Evolutionary conservation across 371 early-diverging fungal species (phyloP).

Genomic region (Gilbertella persicaria): DNA sequence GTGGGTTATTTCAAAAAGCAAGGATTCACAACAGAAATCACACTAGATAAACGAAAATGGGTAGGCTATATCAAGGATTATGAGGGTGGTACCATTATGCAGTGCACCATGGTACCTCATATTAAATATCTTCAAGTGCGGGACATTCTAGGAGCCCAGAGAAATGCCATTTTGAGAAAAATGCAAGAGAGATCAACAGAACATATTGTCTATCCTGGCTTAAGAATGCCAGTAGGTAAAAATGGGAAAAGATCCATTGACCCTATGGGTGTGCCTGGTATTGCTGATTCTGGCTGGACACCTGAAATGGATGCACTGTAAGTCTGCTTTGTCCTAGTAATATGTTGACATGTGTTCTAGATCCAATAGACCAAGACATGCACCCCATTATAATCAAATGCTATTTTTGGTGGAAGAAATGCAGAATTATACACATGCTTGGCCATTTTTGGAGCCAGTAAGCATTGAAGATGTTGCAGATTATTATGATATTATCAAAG

Average conservation of each 20-base stretch:
- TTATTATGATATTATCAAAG: slow-evolving; percentile 95
- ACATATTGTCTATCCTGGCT: slow-evolving; percentile 79
- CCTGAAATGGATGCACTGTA: slow-evolving; percentile 77
- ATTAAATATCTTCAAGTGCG: slow-evolving; percentile 58
- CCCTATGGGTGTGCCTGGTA: slow-evolving; percentile 71
- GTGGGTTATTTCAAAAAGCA: slow-evolving; percentile 99
- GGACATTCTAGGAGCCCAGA: slow-evolving; percentile 67
- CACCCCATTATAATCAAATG: slow-evolving; percentile 67
- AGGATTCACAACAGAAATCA: slow-evolving; percentile 97
- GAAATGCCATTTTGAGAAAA: slow-evolving; percentile 80
- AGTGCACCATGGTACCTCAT: slow-evolving; percentile 60
- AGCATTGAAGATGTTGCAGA: slow-evolving; percentile 91
- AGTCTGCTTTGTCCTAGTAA: slow-evolving; percentile 1
- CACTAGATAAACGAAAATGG: slow-evolving; percentile 93
- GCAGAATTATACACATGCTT: slow-evolving; percentile 79
- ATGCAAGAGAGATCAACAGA: slow-evolving; percentile 76
- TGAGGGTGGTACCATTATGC: slow-evolving; percentile 99
- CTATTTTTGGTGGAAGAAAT: slow-evolving; percentile 77
- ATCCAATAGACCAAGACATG: slow-evolving; percentile 58
- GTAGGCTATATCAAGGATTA: slow-evolving; percentile 99
- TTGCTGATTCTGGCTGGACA: slow-evolving; percentile 93
- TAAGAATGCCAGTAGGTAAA: slow-evolving; percentile 64
- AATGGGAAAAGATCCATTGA: slow-evolving; percentile 48
- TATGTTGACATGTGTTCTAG: slow-evolving; percentile 17
- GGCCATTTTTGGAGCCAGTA: slow-evolving; percentile 99